phyloP scores from a whole-genome alignment of 2,329 filamentous ascomycete species.

The Setomelanomma holmii region DNA sequence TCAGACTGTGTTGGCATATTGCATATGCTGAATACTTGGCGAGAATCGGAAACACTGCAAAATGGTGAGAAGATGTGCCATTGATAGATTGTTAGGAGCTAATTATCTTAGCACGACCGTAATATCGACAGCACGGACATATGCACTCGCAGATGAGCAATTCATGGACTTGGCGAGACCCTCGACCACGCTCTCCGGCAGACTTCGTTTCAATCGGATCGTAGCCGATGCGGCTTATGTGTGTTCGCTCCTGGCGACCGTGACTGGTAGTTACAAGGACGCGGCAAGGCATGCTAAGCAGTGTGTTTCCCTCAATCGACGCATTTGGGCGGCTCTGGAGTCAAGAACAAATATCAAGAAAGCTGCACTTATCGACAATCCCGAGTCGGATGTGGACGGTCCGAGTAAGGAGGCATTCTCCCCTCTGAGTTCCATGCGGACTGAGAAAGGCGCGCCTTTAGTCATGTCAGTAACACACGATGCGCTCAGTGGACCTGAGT shows the following conservation, averaged over 20 bases:
- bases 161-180: conserved; percentile 41
- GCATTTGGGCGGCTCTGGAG: conserved; percentile 61
- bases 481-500: conserved; percentile 66
- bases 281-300: conserved; percentile 58
- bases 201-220: conserved; percentile 57
- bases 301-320: conserved; percentile 57
- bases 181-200: conserved; percentile 41
- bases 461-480: conserved; percentile 54
- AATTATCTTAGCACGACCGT: conserved; percentile 32
- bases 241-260: conserved; percentile 70
- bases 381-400: conserved; percentile 24
- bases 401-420: conserved; percentile 28
- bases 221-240: conserved; percentile 68
- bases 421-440: conserved; percentile 37
- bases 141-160: conserved; percentile 35
- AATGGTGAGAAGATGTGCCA: conserved; percentile 53
- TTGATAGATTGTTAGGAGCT: conserved; percentile 6
- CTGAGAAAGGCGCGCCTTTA: conserved; percentile 36
- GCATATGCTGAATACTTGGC: conserved; percentile 78
- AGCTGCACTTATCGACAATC: conserved; percentile 11
- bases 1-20: conserved; percentile 68
- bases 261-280: conserved; percentile 56
- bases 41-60: conserved; percentile 68
- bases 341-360: conserved; percentile 42
- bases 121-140: conserved; percentile 36